phyloP scores from a whole-genome alignment of 139 green algal genomes.

The Auxenochlorella protothecoides region DNA sequence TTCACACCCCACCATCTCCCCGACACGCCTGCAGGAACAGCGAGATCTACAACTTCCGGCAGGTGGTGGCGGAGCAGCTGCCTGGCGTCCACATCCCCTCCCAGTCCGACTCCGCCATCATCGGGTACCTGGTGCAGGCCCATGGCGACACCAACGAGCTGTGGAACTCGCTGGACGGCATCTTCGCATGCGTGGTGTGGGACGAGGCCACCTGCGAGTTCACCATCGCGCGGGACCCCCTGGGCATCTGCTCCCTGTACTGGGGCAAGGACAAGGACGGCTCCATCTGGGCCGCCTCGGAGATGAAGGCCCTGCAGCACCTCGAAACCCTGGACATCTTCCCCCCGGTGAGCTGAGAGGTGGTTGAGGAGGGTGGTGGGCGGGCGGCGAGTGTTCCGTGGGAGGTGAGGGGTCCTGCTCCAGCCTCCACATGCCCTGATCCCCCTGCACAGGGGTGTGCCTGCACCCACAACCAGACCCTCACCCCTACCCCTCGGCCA shows the following conservation, averaged over 20 bases:
- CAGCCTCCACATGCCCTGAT: too few species aligned
- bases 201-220: slow-evolving; percentile 57
- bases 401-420: too few species aligned
- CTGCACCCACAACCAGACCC: too few species aligned
- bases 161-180: slow-evolving; percentile 82
- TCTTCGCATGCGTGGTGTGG: slow-evolving; percentile 80
- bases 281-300: slow-evolving; percentile 78
- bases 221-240: slow-evolving; percentile 75
- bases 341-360: slow-evolving; percentile 42
- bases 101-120: slow-evolving; percentile 45
- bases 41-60: slow-evolving; percentile 64
- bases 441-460: too few species aligned
- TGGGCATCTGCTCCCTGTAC: slow-evolving; percentile 93
- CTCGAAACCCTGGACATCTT: slow-evolving; percentile 56
- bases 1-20: background rate
- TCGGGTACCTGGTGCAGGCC: slow-evolving; percentile 45
- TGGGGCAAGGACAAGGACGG: slow-evolving; percentile 74
- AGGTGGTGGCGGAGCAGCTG: slow-evolving; percentile 26
- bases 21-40: slow-evolving; percentile 40
- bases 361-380: too few species aligned
- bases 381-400: too few species aligned
- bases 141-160: slow-evolving; percentile 59
- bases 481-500: background rate
- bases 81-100: slow-evolving; percentile 32
- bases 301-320: slow-evolving; percentile 95